These are phyloP conservation scores for Trichoderma citrinoviride DNA, from an alignment of 2,329 filamentous ascomycete genomes.

Conservation along the genomic window DNA sequence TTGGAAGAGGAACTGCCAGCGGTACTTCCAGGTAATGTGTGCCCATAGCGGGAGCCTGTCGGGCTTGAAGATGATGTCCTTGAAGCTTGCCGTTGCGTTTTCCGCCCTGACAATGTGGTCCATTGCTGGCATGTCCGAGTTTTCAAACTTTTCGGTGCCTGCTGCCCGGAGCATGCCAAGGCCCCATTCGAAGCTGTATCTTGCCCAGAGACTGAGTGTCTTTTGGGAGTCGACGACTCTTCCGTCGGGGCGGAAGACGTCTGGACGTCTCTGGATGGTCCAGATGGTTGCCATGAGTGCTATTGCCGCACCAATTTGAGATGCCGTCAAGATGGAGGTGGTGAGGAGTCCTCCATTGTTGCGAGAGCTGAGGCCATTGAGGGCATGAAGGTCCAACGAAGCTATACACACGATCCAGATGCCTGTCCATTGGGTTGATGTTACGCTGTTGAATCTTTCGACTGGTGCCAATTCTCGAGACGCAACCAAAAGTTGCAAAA, in stretches of 20 bases:
- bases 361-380: neutral
- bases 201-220: constrained; percentile 4
- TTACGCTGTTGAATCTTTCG: neutral
- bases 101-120: neutral
- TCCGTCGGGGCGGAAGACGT: neutral
- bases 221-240: neutral
- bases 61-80: constrained; percentile 7
- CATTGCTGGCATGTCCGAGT: constrained; percentile 3
- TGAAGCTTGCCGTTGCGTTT: constrained; percentile 7
- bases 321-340: neutral
- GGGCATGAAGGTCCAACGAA: neutral
- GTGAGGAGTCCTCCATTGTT: neutral
- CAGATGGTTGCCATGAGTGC: neutral
- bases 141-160: constrained; percentile 15
- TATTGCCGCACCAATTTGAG: neutral
- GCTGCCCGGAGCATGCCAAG: constrained; percentile 4
- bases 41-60: constrained; percentile 10
- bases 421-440: neutral
- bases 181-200: constrained; percentile 12
- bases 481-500: constrained; percentile 2
- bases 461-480: constrained; percentile 1
- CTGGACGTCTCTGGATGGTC: neutral
- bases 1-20: neutral
- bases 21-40: constrained; percentile 12
- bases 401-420: neutral